Percentiles rank a stretch among this genome's conserved stretches.
These are phyloP conservation scores for Escallonia herrerae DNA, from an alignment of 129 eudicot species.

Conservation along the genomic window DNA sequence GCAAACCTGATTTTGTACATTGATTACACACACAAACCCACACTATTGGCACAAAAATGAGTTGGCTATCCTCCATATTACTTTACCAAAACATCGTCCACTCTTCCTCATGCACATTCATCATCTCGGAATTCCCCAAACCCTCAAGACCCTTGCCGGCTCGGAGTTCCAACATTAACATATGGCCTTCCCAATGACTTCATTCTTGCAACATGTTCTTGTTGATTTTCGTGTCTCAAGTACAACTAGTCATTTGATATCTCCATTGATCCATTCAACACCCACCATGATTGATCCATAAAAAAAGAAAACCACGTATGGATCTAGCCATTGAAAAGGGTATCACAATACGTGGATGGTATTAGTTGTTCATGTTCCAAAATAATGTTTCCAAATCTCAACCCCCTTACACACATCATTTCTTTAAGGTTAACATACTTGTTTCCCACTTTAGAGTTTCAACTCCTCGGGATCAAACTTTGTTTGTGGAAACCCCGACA, in stretches of 20 bases:
- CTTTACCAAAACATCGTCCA: background rate
- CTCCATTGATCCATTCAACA: background rate
- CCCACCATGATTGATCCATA: background rate
- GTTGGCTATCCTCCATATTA: background rate
- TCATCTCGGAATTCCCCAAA: constrained; percentile 13
- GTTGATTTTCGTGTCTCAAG: no score
- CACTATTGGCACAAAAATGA: background rate
- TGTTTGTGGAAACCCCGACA: constrained; percentile 22
- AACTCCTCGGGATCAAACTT: constrained; percentile 26
- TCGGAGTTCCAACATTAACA: constrained; percentile 18
- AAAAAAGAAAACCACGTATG: background rate
- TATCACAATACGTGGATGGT: background rate
- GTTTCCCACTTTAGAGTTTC: constrained; percentile 1
- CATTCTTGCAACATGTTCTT: background rate
- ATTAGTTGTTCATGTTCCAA: background rate
- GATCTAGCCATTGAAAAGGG: background rate
- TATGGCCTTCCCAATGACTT: constrained; percentile 10
- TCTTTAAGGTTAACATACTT: background rate
- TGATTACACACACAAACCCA: no score
- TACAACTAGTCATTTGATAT: background rate
- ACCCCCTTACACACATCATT: no score
- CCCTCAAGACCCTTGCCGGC: constrained; percentile 7
- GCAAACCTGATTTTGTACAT: background rate
- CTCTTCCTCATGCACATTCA: constrained; percentile 6
- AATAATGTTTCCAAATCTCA: background rate